Conservation (phyloP, 2,329 filamentous ascomycete genomes). For the Aureobasidium namibiae region DNA sequence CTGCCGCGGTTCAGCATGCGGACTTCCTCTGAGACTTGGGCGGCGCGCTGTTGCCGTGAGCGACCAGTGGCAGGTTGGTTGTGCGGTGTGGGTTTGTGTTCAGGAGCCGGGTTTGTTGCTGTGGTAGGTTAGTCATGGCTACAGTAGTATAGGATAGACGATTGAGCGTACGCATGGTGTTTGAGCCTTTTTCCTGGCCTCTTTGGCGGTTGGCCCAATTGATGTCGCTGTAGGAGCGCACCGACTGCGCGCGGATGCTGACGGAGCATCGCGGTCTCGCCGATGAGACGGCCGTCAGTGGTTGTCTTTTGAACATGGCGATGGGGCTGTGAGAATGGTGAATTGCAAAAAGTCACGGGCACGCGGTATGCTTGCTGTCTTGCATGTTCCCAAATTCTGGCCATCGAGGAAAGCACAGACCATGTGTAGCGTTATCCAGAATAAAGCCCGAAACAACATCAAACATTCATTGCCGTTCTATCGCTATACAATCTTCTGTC, state of each 20-base stretch:
- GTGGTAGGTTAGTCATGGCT: neutral
- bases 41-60: constrained; percentile 21
- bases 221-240: constrained; percentile 5
- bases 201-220: constrained; percentile 3
- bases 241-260: neutral
- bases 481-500: too few species aligned
- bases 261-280: neutral
- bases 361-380: neutral
- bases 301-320: constrained; percentile 12
- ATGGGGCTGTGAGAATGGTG: too few species aligned
- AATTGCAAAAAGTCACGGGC: neutral
- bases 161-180: constrained; percentile 6
- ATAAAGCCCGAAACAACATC: neutral
- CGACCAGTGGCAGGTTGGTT: constrained; percentile 10
- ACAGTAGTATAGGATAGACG: neutral
- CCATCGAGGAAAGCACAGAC: neutral
- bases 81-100: constrained; percentile 6
- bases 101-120: constrained; percentile 11
- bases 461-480: neutral
- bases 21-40: constrained; percentile 21
- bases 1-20: constrained; percentile 19
- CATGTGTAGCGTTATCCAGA: neutral
- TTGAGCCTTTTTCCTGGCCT: constrained; percentile 12
- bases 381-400: neutral
- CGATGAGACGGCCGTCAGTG: neutral